Conservation (phyloP, 75 land plant species). For the Ceratopteris richardii region DNA sequence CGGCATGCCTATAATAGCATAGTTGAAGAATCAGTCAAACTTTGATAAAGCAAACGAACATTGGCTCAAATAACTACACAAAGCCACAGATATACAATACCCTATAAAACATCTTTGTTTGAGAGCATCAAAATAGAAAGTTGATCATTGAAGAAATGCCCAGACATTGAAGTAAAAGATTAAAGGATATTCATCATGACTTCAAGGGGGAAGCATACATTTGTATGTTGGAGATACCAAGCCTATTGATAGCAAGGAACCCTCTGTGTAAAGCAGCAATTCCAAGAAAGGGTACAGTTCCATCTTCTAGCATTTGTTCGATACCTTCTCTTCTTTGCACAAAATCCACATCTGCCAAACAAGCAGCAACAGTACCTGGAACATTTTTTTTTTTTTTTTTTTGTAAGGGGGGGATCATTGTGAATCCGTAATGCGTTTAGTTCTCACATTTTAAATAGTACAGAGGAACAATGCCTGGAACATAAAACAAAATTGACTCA, state of each 20-base stretch:
- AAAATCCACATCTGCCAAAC: conserved; percentile 82
- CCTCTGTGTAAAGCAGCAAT: conserved; percentile 73
- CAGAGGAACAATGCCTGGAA: too few relatives aligned
- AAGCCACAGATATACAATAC: too few relatives aligned
- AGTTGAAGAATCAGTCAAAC: background rate
- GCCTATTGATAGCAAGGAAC: conserved; percentile 55
- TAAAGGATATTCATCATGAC: too few relatives aligned
- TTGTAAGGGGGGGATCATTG: too few relatives aligned
- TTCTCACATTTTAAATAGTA: too few relatives aligned
- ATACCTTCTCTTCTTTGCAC: conserved; percentile 50
- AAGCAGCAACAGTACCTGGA: conserved; percentile 84
- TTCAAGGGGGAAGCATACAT: conserved; percentile 27
- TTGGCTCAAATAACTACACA: too few relatives aligned
- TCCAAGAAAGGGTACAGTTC: conserved; percentile 66
- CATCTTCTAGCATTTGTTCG: conserved; percentile 86
- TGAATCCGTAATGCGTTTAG: too few relatives aligned
- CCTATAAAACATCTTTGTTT: too few relatives aligned
- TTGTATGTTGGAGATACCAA: conserved; percentile 43
- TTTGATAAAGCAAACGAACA: background rate
- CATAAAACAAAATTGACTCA: too few relatives aligned
- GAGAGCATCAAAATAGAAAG: too few relatives aligned
- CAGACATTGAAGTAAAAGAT: too few relatives aligned
- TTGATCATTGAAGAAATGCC: too few relatives aligned
- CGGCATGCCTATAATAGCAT: conserved; percentile 49
- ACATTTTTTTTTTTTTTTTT: background rate